Percentiles rank a stretch among this genome's conserved stretches.
These are phyloP conservation scores for Aureobasidium leucospermi DNA, from an alignment of 2,329 filamentous ascomycete species.

Conservation along the genomic window DNA sequence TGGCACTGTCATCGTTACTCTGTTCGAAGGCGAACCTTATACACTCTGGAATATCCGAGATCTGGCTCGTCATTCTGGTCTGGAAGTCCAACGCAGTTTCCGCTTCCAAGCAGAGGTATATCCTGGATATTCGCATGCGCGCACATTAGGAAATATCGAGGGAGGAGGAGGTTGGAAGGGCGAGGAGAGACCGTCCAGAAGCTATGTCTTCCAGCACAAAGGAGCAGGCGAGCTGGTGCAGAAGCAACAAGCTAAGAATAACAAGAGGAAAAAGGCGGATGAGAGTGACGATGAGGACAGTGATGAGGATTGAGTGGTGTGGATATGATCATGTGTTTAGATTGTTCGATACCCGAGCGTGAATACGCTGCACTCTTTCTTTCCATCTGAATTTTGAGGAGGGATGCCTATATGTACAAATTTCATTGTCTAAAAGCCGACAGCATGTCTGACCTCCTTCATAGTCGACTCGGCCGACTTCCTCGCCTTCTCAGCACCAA, in stretches of 20 bases:
- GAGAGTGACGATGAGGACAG: slow-evolving; percentile 17
- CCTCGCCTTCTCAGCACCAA: slow-evolving; percentile 56
- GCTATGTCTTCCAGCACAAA: slow-evolving; percentile 39
- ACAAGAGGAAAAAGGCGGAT: slow-evolving; percentile 19
- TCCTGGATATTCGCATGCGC: slow-evolving; percentile 65
- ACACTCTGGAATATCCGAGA: slow-evolving; percentile 92
- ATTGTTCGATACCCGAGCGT: slow-evolving; percentile 5
- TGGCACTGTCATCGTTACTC: slow-evolving; percentile 65
- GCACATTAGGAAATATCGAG: slow-evolving; percentile 57
- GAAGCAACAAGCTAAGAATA: slow-evolving; percentile 8
- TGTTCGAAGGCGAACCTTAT: slow-evolving; percentile 93
- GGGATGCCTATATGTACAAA: too few species aligned
- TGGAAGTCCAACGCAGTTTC: slow-evolving; percentile 65
- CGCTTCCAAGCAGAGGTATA: slow-evolving; percentile 60
- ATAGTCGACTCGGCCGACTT: slow-evolving; percentile 51
- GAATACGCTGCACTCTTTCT: neutral
- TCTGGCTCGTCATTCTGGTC: slow-evolving; percentile 68
- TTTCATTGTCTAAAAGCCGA: slow-evolving; percentile 29
- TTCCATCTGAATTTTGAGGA: neutral
- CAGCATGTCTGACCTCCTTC: slow-evolving; percentile 34
- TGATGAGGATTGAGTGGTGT: slow-evolving; percentile 18
- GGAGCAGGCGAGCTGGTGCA: slow-evolving; percentile 19
- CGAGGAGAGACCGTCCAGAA: slow-evolving; percentile 39
- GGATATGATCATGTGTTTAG: neutral
- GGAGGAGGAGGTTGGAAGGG: slow-evolving; percentile 42